Evolutionary conservation across 2,329 filamentous ascomycete species (phyloP), one percentile per base, ranked within the genome.

Genomic region (Paraphaeosphaeria sporulosa): DNA sequence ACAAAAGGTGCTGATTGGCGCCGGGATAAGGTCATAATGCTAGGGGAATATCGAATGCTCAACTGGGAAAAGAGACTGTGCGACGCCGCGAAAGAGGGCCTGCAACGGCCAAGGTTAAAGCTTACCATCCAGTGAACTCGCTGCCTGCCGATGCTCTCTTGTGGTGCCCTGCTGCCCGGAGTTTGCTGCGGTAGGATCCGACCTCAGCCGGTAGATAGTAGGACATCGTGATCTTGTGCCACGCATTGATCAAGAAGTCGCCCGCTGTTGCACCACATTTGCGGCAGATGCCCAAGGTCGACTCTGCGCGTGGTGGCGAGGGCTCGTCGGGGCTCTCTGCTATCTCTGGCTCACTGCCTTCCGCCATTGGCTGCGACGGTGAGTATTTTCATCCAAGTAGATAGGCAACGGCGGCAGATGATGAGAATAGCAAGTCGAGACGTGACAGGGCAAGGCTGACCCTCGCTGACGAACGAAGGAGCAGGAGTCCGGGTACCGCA

Each of bases 111-210:
- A 51, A 46, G 38, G 38, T 49, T 43, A 58, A 55, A 60, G 74
- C 77, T 76, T 74, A 78, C 77, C 76, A 79, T 71, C 70, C 74
- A 63, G 72, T 67, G 63, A 79, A 66, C 54, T 71, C 69, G 49
- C 71, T 76, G 51, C 65, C 69, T 30, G 64, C 62, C 21, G 65
- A 65, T 47, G 75, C 74, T 30, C 69, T 60, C 58, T 71, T 75
- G 55, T 63, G 65, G 57, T 66, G 74, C 53, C 67, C 73, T 53
- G 64, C 59, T 55, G 53, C 54, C 44, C 56, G 64, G 52, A 78
- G 64, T 36, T 69, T 66, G 50, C 64, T 69, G 46, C 62, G 70
- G 68, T 77, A 78, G 49, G 76, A 76, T 53, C 68, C 75, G 43
- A 72, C 65, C 54, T 76, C 58, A 4, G 74, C 64, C 36, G 77